These are phyloP conservation scores for Scytalidium sp. DNA, from an alignment of 2,329 filamentous ascomycete genomes.

Conservation along the genomic window DNA sequence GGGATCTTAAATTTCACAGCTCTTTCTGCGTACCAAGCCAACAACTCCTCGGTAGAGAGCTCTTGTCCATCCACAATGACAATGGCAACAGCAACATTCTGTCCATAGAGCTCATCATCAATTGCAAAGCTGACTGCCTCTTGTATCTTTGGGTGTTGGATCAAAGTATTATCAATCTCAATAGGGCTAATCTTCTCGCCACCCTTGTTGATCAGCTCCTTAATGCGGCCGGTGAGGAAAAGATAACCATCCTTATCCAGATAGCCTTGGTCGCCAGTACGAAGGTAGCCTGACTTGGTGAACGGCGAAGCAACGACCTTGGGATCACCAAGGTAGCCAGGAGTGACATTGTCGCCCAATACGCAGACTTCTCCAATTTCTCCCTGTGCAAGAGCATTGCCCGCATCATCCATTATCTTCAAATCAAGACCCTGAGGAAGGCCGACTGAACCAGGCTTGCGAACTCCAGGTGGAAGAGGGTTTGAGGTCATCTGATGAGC, in stretches of 20 bases:
- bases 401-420: constrained; percentile 66
- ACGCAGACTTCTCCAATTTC: constrained; percentile 77
- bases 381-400: constrained; percentile 43
- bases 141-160: constrained; percentile 63
- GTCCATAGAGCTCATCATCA: constrained; percentile 73
- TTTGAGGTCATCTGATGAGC: constrained; percentile 78
- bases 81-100: constrained; percentile 72
- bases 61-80: constrained; percentile 62
- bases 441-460: neutral
- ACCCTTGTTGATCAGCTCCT: constrained; percentile 84
- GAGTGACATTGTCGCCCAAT: constrained; percentile 73
- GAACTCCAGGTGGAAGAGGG: constrained; percentile 47
- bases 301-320: constrained; percentile 34
- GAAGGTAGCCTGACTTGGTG: constrained; percentile 70
- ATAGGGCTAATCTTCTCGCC: constrained; percentile 85
- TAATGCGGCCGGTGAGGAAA: constrained; percentile 79
- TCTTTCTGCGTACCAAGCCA: constrained; percentile 61
- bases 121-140: constrained; percentile 81
- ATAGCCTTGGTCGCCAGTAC: constrained; percentile 79
- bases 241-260: constrained; percentile 75
- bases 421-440: constrained; percentile 73
- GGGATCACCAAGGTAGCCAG: constrained; percentile 53
- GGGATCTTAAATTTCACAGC: constrained; percentile 79
- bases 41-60: constrained; percentile 55
- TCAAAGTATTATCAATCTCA: constrained; percentile 75